phyloP scores from a whole-genome alignment of 2,329 filamentous ascomycete species.

The Leptographium flavum region DNA sequence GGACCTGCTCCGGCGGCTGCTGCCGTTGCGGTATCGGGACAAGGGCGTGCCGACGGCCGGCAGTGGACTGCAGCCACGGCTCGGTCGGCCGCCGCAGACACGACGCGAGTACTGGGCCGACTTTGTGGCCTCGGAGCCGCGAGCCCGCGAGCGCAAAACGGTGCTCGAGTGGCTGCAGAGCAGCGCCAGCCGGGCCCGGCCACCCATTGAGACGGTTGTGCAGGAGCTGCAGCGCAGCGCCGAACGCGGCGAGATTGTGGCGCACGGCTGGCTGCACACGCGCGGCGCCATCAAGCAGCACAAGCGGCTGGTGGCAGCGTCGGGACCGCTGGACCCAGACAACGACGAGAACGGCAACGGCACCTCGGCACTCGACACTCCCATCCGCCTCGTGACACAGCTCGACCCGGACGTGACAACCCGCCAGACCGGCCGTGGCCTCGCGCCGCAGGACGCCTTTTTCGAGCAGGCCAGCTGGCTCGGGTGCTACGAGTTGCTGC shows the following conservation, averaged over 20 bases:
- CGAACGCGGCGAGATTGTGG: slow-evolving; percentile 67
- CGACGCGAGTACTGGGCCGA: slow-evolving; percentile 43
- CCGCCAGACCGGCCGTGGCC: slow-evolving; percentile 52
- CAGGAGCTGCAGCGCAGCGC: slow-evolving; percentile 62
- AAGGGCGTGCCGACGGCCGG: slow-evolving; percentile 8
- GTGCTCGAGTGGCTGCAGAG: slow-evolving; percentile 79
- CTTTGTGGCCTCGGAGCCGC: slow-evolving; percentile 59
- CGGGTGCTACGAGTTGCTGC: slow-evolving; percentile 84
- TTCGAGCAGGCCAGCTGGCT: slow-evolving; percentile 88
- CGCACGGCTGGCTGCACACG: slow-evolving; percentile 85
- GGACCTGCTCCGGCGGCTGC: slow-evolving; percentile 65
- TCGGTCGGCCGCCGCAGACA: slow-evolving; percentile 11
- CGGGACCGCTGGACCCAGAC: slow-evolving; percentile 48
- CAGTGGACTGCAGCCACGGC: slow-evolving; percentile 9
- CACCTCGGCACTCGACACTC: slow-evolving; percentile 43
- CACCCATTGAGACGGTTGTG: slow-evolving; percentile 62
- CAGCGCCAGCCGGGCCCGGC: slow-evolving; percentile 54
- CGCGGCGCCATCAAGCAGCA: slow-evolving; percentile 78
- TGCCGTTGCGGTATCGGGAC: slow-evolving; percentile 52
- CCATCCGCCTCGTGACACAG: slow-evolving; percentile 58
- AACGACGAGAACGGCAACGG: slow-evolving; percentile 41
- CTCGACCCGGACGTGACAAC: slow-evolving; percentile 84
- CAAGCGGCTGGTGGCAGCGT: slow-evolving; percentile 62
- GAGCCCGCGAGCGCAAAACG: slow-evolving; percentile 63
- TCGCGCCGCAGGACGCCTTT: slow-evolving; percentile 73